phyloP scores from a whole-genome alignment of 1,284 basidiomycete species.

The Rhodotorula sp. region DNA sequence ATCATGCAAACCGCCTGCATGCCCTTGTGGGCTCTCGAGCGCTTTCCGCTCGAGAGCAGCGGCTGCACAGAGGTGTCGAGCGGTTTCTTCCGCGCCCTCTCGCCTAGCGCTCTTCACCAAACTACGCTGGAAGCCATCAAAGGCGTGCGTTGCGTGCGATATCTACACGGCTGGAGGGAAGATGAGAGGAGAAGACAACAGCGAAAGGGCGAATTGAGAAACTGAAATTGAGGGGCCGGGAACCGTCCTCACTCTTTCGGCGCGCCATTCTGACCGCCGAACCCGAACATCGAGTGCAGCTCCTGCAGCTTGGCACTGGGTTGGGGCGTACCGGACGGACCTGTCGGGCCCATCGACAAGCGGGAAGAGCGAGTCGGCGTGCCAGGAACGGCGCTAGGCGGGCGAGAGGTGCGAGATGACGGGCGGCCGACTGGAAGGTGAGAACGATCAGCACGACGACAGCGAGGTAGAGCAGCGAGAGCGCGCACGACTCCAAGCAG shows the following conservation, averaged over 20 bases:
- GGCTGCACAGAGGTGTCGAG: too few relatives aligned
- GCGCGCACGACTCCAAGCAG: background rate
- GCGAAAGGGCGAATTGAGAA: background rate
- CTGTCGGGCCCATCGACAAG: slow-evolving; percentile 11
- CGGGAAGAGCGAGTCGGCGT: slow-evolving; percentile 30
- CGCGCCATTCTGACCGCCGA: background rate
- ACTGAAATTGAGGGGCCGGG: too few relatives aligned
- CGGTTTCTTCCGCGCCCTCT: too few relatives aligned
- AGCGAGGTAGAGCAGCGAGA: background rate
- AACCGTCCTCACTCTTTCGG: background rate
- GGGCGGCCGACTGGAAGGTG: background rate
- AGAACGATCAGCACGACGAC: background rate
- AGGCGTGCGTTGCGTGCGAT: too few relatives aligned
- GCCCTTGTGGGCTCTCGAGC: too few relatives aligned
- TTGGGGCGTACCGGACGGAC: background rate
- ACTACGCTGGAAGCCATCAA: too few relatives aligned
- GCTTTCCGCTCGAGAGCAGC: too few relatives aligned
- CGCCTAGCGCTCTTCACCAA: too few relatives aligned
- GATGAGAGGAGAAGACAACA: background rate
- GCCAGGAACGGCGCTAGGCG: slow-evolving; percentile 18
- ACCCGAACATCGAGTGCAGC: slow-evolving; percentile 31
- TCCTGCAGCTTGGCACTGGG: slow-evolving; percentile 20
- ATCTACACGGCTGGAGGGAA: too few relatives aligned
- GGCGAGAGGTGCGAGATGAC: slow-evolving; percentile 16
- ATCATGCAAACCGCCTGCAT: too few relatives aligned